Evolutionary conservation across 176 grass and related monocot genomes (phyloP).

Genomic region (Zoysia japonica): DNA sequence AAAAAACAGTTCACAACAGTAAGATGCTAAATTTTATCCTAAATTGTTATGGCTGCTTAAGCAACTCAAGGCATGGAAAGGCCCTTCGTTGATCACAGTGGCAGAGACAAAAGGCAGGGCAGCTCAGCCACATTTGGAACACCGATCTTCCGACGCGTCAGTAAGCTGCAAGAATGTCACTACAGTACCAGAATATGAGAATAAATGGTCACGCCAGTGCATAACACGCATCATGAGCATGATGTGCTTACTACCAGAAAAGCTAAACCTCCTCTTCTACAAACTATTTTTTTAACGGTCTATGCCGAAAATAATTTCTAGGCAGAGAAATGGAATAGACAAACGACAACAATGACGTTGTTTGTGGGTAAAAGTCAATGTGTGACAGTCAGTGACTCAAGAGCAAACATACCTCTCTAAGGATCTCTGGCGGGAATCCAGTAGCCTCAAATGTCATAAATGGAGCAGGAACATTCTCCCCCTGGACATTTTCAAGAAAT

Average conservation of each 20-base stretch:
- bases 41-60: conserved; percentile 87
- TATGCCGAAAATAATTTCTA: conserved; percentile 23
- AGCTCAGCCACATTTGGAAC: conserved; percentile 73
- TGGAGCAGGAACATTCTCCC: conserved; percentile 85
- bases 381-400: background rate
- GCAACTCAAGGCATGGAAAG: conserved; percentile 67
- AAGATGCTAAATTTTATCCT: conserved; percentile 55
- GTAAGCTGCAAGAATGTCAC: conserved; percentile 66
- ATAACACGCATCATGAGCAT: conserved; percentile 35
- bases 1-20: conserved; percentile 16
- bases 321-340: conserved; percentile 6
- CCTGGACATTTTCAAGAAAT: conserved; percentile 59
- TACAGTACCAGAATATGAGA: conserved; percentile 51
- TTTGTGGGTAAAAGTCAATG: conserved; percentile 9
- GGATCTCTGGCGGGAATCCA: conserved; percentile 92
- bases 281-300: background rate
- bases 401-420: conserved; percentile 80
- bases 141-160: conserved; percentile 70
- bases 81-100: conserved; percentile 70
- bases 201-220: conserved; percentile 48
- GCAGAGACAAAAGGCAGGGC: conserved; percentile 84
- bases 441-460: conserved; percentile 99
- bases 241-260: conserved; percentile 20
- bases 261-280: conserved; percentile 15
- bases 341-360: background rate